These are phyloP conservation scores for Phytopythium kandeliae DNA, from an alignment of 352 stramenopile species.

Conservation along the genomic window DNA sequence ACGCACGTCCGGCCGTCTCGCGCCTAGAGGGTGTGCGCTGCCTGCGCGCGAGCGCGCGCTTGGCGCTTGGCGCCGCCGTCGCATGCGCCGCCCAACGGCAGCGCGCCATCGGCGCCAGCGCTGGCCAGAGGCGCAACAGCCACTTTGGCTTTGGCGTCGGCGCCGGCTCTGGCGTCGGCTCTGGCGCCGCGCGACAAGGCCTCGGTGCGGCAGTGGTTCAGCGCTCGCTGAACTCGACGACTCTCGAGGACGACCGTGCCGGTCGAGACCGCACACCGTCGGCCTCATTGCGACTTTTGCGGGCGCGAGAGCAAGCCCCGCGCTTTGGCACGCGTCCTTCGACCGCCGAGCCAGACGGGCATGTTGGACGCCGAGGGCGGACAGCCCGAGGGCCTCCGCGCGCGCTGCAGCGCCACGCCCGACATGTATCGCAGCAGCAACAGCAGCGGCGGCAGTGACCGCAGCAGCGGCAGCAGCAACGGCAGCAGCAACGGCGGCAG, in stretches of 20 bases:
- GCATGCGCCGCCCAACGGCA: background rate
- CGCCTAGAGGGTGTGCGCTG: too few species aligned
- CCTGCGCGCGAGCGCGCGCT: too few species aligned
- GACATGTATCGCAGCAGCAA: background rate
- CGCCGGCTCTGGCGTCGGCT: too few species aligned
- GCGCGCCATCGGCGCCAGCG: too few species aligned
- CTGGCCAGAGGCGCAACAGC: too few species aligned
- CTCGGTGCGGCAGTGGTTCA: background rate
- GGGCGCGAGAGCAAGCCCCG: background rate
- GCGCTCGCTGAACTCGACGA: background rate
- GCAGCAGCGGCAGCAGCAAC: background rate
- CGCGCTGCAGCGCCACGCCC: background rate
- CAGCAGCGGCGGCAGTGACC: too few species aligned
- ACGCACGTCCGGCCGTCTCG: too few species aligned
- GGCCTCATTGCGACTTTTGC: slow-evolving; percentile 1
- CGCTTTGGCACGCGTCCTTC: background rate
- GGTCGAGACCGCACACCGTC: too few species aligned
- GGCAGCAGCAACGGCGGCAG: background rate
- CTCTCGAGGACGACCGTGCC: too few species aligned
- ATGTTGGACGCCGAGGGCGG: background rate
- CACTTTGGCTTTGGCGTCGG: slow-evolving; percentile 3
- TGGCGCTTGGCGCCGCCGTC: too few species aligned
- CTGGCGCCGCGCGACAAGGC: background rate
- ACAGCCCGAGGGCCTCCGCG: background rate
- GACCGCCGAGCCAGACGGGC: background rate